Base-by-base conservation (phyloP, 2,329 filamentous ascomycete genomes). In the Cercospora berteroae region DNA sequence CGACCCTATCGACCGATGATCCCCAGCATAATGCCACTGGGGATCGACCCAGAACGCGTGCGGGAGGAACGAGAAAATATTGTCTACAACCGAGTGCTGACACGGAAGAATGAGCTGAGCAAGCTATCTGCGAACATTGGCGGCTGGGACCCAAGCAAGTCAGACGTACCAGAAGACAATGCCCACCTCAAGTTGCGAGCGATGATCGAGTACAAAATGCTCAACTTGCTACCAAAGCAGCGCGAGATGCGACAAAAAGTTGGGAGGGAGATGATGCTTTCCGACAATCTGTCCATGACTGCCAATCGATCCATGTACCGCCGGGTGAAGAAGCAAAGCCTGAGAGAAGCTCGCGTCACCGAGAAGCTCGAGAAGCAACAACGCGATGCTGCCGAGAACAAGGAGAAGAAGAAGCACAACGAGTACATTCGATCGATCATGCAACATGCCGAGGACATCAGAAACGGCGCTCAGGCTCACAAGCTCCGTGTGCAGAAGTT, bases 281-380 rank as follows among this genome's bases (percentile, higher is more conserved):
- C 94, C 67, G 94, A 98, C 77, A 98, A 97, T 74, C 87, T 98
- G 29, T 94, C 94, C 55, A 97, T 97, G 92, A 97, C 94, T 1
- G 94, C 94, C 0, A 99, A 99, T 77, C 89, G 95, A 60, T 90
- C 91, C 63, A 87, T 90, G 75, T 97, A 97, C 79, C 91, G 95
- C 39, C 90, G 95, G 60, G 91, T 95, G 84, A 99, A 99, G 89
- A 98, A 97, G 83, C 94, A 97, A 80, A 96, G 91, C 60, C 86
- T 98, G 60, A 90, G 94, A 39, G 95, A 99, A 81, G 95, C 95
- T 65, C 90, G 94, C 66, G 96, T 99, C 72, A 99, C 95, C 0
- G 95, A 99, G 86, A 99, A 97, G 81, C 88, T 99, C 1, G 95
- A 99, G 87, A 98, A 98, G 83, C 94, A 99, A 79, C 95, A 99